Evolutionary conservation across 1,284 basidiomycete genomes (phyloP), one percentile per base, ranked within the genome.

Genomic region (Omphalotus olearius): DNA sequence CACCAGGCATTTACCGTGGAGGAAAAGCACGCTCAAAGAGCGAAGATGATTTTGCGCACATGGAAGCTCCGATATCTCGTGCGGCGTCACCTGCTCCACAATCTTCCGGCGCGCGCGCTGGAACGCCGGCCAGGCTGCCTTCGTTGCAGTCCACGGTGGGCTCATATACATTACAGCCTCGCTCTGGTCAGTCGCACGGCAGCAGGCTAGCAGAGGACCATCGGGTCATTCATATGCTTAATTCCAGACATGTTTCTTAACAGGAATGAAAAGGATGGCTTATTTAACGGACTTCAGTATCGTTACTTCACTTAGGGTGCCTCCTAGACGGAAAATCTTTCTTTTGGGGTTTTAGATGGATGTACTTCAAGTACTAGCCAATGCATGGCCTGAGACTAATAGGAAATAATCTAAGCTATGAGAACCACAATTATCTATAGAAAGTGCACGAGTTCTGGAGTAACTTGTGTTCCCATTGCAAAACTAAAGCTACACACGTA

Each of bases 151-250:
- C 65, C 26, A 60, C 65, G 28, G 58, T 69, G 5, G 61, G 62
- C 13, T 46, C 62, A 2, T 61, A 62, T 48, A 51, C 54, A 17
- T 51, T 66, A 38, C 65, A 68, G 47, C 64, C 66, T 50, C 66
- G 62, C 37, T 50, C 56, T 41, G n/a, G 26, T 3, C 37, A 42
- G n/a, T 18, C 41, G 28, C 64, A 68, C 53, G 70, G 68, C 6
- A 63, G 69, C n/a, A 73, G 79, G 52, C 62, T 74, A 57, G 67
- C 80, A 41, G 82, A 83, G 66, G 82, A 84, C 62, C 75, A 82
- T 62, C 70, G 81, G 44, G 71, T 85, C 57, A 83, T 84, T 52
- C 75, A 78, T 56, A 79, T 82, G 70, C 63, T 83, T 53, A 82
- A 83, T 64, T 69, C 72, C 53, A 69, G 69, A 51, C 69, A 70